Evolutionary conservation across 805 yeast genomes (phyloP), one percentile per base, ranked within the genome.

Genomic region (Maudiozyma bulderi): DNA sequence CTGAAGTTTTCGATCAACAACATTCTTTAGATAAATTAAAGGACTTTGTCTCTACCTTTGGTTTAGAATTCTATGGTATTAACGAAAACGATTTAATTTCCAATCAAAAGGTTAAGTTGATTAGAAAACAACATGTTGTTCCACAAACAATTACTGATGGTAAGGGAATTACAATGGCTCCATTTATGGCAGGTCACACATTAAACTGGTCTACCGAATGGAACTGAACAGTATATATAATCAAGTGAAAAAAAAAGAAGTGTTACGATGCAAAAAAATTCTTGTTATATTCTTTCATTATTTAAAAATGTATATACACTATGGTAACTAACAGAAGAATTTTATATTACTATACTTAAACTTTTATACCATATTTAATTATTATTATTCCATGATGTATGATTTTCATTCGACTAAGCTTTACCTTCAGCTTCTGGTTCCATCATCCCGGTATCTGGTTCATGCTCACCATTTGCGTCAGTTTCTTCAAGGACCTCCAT

Each of bases 171-270:
- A 76, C 72, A 11, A 82, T 85, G 34, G 91, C 88, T 14, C 98
- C 97, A 8, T 91, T 91, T 74, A 75, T 73, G 57, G 89, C 96
- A 7, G 96, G 95, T 14, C 80, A 84, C 47, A 75, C 72, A 49
- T 73, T 91, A 45, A 60, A 72, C 33, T 91, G 95, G 88, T 66
- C 78, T 8, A 76, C 80, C 5, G 85, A 83, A 66, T 90, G 97
- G 97, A 65, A 44, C 15, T 45, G n/a, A 38, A 10, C 40, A 38
- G 13, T 32, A 8, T 38, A 38, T 38, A 38, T 35, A 35, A 35
- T 35, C 14, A 35, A n/a, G 14, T 35, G 15, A 35, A 13, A 35
- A 35, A n/a, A n/a, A 35, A 35, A 35, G 26, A 20, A 20, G 26
- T 20, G 26, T 20, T 20, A 20, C 26, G 26, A 20, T 20, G 26